Evolutionary conservation across 345 rosid species (phyloP).

Genomic region (Crucihimalaya himalaica): DNA sequence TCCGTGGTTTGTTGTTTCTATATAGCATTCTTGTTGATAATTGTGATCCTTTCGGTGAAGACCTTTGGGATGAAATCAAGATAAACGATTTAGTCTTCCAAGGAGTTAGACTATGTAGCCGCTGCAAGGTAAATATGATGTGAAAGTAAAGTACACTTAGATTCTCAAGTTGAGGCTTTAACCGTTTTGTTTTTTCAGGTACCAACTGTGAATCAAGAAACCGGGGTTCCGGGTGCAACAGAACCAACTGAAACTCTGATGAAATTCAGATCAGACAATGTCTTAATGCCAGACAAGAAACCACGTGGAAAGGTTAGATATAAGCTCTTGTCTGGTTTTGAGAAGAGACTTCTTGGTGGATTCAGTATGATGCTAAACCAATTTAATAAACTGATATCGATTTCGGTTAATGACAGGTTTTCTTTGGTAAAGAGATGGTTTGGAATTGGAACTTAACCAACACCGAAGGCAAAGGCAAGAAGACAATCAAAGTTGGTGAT

Average conservation of each 20-base stretch:
- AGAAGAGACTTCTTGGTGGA: constrained; percentile 15
- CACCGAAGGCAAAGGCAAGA: constrained; percentile 46
- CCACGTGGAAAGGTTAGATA: constrained; percentile 65
- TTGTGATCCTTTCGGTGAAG: constrained; percentile 82
- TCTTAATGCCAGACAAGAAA: constrained; percentile 63
- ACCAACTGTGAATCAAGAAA: constrained; percentile 80
- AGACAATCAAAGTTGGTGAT: constrained; percentile 72
- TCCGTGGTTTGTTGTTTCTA: neutral
- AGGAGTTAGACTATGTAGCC: constrained; percentile 79
- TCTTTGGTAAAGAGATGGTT: constrained; percentile 82
- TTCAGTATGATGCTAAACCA: neutral
- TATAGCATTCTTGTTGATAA: constrained; percentile 71
- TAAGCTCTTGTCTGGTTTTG: neutral
- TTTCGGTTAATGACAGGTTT: constrained; percentile 48
- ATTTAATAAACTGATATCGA: neutral
- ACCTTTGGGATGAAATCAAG: constrained; percentile 72
- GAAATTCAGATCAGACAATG: constrained; percentile 68
- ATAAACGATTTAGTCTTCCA: constrained; percentile 56
- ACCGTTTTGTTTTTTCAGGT: constrained; percentile 45
- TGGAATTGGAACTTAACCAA: constrained; percentile 54
- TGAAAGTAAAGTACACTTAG: neutral
- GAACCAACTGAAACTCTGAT: constrained; percentile 74
- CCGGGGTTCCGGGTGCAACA: constrained; percentile 52
- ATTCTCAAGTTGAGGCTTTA: neutral
- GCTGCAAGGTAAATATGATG: constrained; percentile 69